phyloP scores from a whole-genome alignment of 75 land plant genomes.

The Cupressus sempervirens region DNA sequence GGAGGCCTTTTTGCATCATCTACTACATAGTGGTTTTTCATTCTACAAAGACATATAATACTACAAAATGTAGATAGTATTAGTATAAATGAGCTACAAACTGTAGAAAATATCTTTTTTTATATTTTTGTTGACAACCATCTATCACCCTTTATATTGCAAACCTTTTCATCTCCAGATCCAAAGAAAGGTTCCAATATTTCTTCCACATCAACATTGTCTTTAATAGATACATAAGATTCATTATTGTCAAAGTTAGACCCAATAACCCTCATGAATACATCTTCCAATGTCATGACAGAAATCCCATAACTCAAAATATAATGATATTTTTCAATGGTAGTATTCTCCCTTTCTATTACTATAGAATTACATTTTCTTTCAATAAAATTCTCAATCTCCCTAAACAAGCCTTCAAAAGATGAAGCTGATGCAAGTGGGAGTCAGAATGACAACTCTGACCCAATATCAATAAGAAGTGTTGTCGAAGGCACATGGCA shows the following conservation, averaged over 20 bases:
- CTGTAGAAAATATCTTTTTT: slow-evolving; percentile 13
- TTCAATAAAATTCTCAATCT: slow-evolving; percentile 55
- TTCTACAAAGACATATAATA: slow-evolving; percentile 24
- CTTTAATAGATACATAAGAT: not conserved
- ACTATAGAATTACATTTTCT: not conserved
- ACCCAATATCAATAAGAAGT: slow-evolving; percentile 53
- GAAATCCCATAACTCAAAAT: slow-evolving; percentile 91
- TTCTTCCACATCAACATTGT: slow-evolving; percentile 10
- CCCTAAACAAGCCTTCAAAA: slow-evolving; percentile 71
- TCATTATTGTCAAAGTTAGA: slow-evolving; percentile 34
- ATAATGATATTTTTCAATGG: slow-evolving; percentile 15
- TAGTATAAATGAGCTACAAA: slow-evolving; percentile 24
- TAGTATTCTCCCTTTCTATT: slow-evolving; percentile 4
- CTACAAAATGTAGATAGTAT: slow-evolving; percentile 28
- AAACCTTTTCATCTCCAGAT: slow-evolving; percentile 4
- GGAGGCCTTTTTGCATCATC: slow-evolving; percentile 23
- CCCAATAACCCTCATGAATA: slow-evolving; percentile 78
- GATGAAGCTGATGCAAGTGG: slow-evolving; percentile 74
- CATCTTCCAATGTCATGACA: slow-evolving; percentile 92
- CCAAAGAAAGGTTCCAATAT: slow-evolving; percentile 2
- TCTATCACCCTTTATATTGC: slow-evolving; percentile 13
- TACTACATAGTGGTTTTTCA: slow-evolving; percentile 29
- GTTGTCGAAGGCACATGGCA: too few species aligned
- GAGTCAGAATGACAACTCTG: slow-evolving; percentile 75
- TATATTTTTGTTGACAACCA: slow-evolving; percentile 14